Conservation (phyloP, 768 basidiomycete genomes). For the Lenzites betulinus region DNA sequence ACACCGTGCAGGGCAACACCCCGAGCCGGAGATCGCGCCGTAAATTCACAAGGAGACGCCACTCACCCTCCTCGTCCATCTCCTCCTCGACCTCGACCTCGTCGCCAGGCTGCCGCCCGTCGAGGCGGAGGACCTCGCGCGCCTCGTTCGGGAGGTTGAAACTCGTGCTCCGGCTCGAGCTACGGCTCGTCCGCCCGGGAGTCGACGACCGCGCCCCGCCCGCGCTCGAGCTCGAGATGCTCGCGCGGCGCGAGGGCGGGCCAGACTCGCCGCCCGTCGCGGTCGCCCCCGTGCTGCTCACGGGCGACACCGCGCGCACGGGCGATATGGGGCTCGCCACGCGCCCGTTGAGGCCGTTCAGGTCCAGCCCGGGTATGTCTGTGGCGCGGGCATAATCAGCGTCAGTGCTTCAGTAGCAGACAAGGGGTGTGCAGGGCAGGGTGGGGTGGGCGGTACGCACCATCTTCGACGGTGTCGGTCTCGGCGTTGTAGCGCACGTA, state of each 20-base stretch:
- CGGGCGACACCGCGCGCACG: conserved; percentile 38
- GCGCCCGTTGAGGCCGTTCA: conserved; percentile 56
- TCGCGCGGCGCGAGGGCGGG: conserved; percentile 73
- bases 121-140: conserved; percentile 56
- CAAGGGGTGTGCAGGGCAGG: no score
- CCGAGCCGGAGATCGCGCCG: background rate
- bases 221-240: conserved; percentile 56
- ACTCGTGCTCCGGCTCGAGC: conserved; percentile 79
- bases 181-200: conserved; percentile 57
- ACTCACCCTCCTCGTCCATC: conserved; percentile 87
- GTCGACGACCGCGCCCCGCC: conserved; percentile 50
- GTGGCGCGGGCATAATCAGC: background rate
- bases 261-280: conserved; percentile 61
- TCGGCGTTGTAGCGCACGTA: conserved; percentile 90
- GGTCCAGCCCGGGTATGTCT: conserved; percentile 86
- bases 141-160: conserved; percentile 79
- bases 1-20: background rate
- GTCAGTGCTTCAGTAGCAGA: no score
- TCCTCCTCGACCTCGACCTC: conserved; percentile 70
- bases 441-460: conserved; percentile 50
- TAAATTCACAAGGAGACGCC: background rate
- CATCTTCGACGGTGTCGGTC: conserved; percentile 82
- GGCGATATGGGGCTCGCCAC: conserved; percentile 43
- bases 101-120: conserved; percentile 43
- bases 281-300: conserved; percentile 46